Conservation (phyloP, 768 basidiomycete species). For the Boletellus sp. region DNA sequence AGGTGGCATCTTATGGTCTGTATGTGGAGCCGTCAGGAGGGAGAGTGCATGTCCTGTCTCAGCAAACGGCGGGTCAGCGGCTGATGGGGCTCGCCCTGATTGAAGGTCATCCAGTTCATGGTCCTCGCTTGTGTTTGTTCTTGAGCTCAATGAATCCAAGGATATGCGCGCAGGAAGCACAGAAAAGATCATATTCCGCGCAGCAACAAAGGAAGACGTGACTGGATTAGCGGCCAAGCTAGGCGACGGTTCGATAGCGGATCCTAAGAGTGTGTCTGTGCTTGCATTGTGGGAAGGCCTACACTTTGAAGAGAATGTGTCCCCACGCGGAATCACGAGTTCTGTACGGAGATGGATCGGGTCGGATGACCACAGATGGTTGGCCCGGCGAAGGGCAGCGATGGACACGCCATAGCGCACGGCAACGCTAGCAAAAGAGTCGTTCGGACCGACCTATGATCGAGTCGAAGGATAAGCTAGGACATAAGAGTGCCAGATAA, state of each 20-base stretch:
- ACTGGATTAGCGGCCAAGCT: constrained; percentile 6
- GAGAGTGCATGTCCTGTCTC: constrained; percentile 16
- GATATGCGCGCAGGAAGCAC: constrained; percentile 28
- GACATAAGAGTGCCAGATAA: neutral
- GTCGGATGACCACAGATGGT: constrained; percentile 93
- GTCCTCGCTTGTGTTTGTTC: constrained; percentile 25
- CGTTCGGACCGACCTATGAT: constrained; percentile 60
- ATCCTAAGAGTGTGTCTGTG: neutral
- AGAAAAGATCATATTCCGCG: constrained; percentile 22
- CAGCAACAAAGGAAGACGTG: constrained; percentile 16
- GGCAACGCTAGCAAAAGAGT: constrained; percentile 84
- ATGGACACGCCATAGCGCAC: constrained; percentile 86
- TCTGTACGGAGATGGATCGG: constrained; percentile 82
- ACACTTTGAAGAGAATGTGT: constrained; percentile 3
- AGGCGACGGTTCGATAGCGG: constrained; percentile 1
- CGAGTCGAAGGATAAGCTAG: neutral
- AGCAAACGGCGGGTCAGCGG: neutral
- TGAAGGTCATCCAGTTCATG: constrained; percentile 25
- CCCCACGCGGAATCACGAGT: constrained; percentile 64
- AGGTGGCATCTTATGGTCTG: neutral
- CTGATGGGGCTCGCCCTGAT: neutral
- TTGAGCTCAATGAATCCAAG: constrained; percentile 29
- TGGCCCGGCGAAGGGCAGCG: constrained; percentile 77
- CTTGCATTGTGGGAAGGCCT: neutral
- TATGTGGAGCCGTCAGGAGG: neutral